Conservation (phyloP, 108 stramenopile genomes). For the Poteriospumella lacustris region DNA sequence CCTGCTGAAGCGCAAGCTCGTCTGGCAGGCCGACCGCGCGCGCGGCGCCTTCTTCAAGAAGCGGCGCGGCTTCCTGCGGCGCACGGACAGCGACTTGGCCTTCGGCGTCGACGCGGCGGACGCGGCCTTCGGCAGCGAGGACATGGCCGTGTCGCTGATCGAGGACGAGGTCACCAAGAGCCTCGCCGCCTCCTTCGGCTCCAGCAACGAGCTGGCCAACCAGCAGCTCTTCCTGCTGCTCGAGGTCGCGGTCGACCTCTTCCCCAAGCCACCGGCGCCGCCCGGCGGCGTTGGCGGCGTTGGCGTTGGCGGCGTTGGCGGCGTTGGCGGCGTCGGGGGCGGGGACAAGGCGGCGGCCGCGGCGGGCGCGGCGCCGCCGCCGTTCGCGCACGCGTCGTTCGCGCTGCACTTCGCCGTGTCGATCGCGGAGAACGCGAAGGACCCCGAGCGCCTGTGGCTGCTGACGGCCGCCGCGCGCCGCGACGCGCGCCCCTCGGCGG, state of each 20-base stretch:
- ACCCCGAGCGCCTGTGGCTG: background rate
- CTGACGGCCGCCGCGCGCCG: background rate
- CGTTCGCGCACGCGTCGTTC: background rate
- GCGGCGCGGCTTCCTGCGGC: background rate
- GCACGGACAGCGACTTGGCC: background rate
- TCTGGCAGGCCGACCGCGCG: background rate
- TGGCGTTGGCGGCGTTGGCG: background rate
- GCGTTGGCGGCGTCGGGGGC: background rate
- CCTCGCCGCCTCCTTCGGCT: background rate
- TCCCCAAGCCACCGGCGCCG: background rate
- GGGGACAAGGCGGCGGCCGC: background rate
- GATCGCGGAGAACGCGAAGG: background rate
- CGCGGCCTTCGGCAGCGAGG: background rate
- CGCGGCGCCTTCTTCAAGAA: background rate
- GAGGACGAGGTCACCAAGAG: background rate
- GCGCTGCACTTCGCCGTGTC: background rate
- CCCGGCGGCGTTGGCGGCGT: background rate
- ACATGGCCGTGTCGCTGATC: background rate
- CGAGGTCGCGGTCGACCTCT: background rate
- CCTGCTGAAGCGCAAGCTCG: background rate
- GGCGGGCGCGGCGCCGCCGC: background rate
- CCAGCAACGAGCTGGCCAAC: background rate
- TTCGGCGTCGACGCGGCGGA: background rate
- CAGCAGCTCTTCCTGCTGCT: background rate
- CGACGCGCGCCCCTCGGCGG: background rate